These are phyloP conservation scores for Leptomonas pyrrhocoris DNA, from an alignment of 208 protist species.

Conservation along the genomic window DNA sequence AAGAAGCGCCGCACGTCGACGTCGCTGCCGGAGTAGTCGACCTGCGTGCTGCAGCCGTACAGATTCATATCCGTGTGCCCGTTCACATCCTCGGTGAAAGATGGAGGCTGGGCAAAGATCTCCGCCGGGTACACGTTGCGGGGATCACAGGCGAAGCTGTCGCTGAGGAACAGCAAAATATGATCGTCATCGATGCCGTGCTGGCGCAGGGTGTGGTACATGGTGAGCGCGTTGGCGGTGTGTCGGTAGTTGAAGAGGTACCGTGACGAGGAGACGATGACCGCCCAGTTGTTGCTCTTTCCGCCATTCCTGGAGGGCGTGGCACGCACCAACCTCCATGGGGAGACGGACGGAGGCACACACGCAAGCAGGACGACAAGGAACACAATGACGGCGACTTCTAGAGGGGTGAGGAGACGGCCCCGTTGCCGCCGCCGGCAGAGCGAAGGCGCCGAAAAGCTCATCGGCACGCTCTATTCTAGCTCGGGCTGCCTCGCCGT, in stretches of 20 bases:
- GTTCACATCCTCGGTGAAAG: not conserved
- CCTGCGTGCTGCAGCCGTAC: constrained; percentile 93
- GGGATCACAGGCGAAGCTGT: constrained; percentile 97
- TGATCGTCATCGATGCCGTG: constrained; percentile 95
- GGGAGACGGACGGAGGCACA: not conserved
- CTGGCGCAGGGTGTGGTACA: constrained; percentile 96
- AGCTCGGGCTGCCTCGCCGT: too few species aligned
- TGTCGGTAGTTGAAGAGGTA: constrained; percentile 99
- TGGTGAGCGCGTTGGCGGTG: constrained; percentile 94
- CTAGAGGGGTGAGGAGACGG: not conserved
- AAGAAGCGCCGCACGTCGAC: constrained; percentile 97
- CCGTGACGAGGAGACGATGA: constrained; percentile 94
- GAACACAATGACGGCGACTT: not conserved
- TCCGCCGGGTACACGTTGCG: constrained; percentile 92
- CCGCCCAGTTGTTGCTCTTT: constrained; percentile 93
- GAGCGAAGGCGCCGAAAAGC: too few species aligned
- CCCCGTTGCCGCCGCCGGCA: not conserved
- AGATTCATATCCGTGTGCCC: constrained; percentile 49
- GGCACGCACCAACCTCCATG: not conserved
- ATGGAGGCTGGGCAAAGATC: constrained; percentile 57
- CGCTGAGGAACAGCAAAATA: constrained; percentile 97
- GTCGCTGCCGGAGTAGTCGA: constrained; percentile 97
- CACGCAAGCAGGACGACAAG: not conserved
- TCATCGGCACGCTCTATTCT: too few species aligned
- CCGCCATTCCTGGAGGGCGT: constrained; percentile 31